Conservation (phyloP, 805 yeast species). For the Kodamaea kakaduensis region DNA sequence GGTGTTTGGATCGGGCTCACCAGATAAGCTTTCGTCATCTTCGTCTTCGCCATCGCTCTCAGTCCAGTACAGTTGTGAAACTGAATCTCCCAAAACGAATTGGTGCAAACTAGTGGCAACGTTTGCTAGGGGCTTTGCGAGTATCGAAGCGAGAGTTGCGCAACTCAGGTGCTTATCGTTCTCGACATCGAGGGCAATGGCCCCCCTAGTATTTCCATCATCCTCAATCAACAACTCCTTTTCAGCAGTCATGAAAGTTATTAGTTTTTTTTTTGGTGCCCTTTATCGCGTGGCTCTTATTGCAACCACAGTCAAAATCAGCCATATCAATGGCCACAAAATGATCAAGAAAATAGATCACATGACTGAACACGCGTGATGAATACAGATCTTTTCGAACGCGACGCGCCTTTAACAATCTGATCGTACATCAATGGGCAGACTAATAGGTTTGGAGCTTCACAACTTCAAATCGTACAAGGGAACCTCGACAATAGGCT, state of each 20-base stretch:
- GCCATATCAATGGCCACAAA: too few relatives aligned
- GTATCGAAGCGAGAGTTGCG: constrained; percentile 2
- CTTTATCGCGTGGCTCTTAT: background rate
- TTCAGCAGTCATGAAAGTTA: constrained; percentile 1
- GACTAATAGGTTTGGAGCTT: constrained; percentile 72
- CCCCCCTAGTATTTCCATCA: constrained; percentile 1
- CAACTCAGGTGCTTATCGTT: constrained; percentile 1
- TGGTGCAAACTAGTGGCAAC: constrained; percentile 2
- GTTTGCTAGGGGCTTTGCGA: background rate
- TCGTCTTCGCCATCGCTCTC: constrained; percentile 16
- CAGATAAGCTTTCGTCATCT: constrained; percentile 22
- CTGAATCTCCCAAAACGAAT: constrained; percentile 1
- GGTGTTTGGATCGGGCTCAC: constrained; percentile 11
- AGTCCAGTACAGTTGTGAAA: constrained; percentile 4
- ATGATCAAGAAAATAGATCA: too few relatives aligned
- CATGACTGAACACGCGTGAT: constrained; percentile 2
- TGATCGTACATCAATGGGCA: constrained; percentile 72
- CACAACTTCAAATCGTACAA: constrained; percentile 88
- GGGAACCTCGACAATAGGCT: constrained; percentile 72
- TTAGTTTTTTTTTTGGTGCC: background rate
- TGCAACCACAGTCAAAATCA: too few relatives aligned
- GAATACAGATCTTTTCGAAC: too few relatives aligned
- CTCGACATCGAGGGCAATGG: constrained; percentile 6
- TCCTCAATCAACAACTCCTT: constrained; percentile 5
- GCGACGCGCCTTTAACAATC: too few relatives aligned